phyloP scores from a whole-genome alignment of 73 alveolate genomes.

The Paramecium sonneborni region DNA sequence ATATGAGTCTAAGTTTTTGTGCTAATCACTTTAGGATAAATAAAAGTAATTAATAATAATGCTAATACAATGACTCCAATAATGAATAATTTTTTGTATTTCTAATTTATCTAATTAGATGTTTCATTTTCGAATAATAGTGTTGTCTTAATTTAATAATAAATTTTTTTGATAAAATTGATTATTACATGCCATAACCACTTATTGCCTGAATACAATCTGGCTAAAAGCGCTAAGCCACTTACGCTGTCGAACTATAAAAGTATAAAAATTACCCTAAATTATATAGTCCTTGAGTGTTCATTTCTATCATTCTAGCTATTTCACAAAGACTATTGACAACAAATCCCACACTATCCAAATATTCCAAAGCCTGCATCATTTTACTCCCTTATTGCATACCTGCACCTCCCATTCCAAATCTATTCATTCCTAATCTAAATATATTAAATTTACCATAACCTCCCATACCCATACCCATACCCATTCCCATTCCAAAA shows the following conservation, averaged over 20 bases:
- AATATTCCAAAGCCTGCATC: constrained; percentile 12
- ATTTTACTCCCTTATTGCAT: background rate
- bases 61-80: background rate
- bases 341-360: constrained; percentile 38
- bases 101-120: background rate
- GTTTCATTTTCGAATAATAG: constrained; percentile 28
- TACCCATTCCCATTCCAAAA: background rate
- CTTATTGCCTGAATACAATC: constrained; percentile 14
- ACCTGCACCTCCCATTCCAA: constrained; percentile 42
- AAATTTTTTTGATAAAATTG: background rate
- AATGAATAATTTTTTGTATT: background rate
- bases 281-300: constrained; percentile 16
- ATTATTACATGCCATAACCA: constrained; percentile 23
- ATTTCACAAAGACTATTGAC: constrained; percentile 48
- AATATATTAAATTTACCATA: background rate
- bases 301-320: constrained; percentile 45
- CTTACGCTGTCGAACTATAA: background rate
- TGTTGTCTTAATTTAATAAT: background rate
- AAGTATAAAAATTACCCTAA: background rate
- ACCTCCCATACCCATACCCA: constrained; percentile 26
- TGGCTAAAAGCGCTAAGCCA: background rate
- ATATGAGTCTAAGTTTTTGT: background rate
- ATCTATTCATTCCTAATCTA: background rate
- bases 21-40: background rate
- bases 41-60: background rate